These are phyloP conservation scores for Penicillium desertorum DNA, from an alignment of 495 filamentous ascomycete species.

Conservation along the genomic window DNA sequence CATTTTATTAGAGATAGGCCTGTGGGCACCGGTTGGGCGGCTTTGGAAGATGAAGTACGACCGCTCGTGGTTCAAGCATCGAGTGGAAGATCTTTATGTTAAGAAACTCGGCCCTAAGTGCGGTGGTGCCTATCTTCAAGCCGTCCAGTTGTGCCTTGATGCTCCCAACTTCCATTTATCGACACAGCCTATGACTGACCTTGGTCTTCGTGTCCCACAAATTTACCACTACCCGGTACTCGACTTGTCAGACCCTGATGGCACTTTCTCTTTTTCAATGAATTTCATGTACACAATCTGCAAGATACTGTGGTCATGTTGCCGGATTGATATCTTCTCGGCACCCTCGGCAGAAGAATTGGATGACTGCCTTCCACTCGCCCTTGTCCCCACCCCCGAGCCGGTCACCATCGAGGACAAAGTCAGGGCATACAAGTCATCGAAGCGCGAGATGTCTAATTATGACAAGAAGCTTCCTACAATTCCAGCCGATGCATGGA, in stretches of 20 bases:
- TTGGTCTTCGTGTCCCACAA: slow-evolving; percentile 44
- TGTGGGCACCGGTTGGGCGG: slow-evolving; percentile 77
- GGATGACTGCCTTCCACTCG: slow-evolving; percentile 47
- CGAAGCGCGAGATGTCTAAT: slow-evolving; percentile 18
- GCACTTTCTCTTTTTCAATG: slow-evolving; percentile 49
- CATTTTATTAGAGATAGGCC: slow-evolving; percentile 79
- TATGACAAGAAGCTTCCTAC: slow-evolving; percentile 26
- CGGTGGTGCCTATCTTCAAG: slow-evolving; percentile 74
- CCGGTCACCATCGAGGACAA: slow-evolving; percentile 30
- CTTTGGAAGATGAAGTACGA: slow-evolving; percentile 68
- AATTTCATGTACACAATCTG: slow-evolving; percentile 50
- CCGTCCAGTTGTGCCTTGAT: slow-evolving; percentile 74
- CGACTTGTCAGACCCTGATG: slow-evolving; percentile 47
- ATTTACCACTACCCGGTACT: slow-evolving; percentile 51
- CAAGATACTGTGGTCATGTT: slow-evolving; percentile 47
- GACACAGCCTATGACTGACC: slow-evolving; percentile 55
- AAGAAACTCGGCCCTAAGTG: slow-evolving; percentile 70
- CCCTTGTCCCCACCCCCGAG: slow-evolving; percentile 42
- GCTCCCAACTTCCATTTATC: slow-evolving; percentile 64
- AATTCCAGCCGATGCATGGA: slow-evolving; percentile 29
- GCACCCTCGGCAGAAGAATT: slow-evolving; percentile 46
- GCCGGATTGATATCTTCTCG: slow-evolving; percentile 47
- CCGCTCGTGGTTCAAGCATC: slow-evolving; percentile 60
- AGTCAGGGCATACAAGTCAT: slow-evolving; percentile 19
- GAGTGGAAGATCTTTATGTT: slow-evolving; percentile 61